A percentile compares a stretch with the other conserved stretches of the same genome.
Evolutionary conservation across 1,284 basidiomycete genomes (phyloP).

Genomic region (Sanghuangporus sanghuang): DNA sequence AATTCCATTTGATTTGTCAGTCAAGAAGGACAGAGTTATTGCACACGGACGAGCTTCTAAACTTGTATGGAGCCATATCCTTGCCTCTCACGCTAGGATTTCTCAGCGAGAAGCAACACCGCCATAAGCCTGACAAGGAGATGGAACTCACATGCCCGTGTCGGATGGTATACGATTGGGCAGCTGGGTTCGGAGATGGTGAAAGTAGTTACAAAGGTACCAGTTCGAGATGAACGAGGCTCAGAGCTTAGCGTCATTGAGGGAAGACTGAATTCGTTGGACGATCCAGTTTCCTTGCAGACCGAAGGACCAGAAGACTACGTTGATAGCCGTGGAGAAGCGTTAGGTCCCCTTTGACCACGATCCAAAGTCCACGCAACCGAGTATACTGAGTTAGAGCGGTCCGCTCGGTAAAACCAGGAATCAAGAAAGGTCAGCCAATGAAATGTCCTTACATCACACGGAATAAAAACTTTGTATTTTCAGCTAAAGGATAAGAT

Average conservation of each 20-base stretch:
- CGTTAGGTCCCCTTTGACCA: background rate
- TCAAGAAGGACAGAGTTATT: background rate
- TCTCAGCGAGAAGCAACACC: background rate
- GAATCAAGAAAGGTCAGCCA: background rate
- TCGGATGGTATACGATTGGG: background rate
- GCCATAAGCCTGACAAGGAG: background rate
- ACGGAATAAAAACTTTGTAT: background rate
- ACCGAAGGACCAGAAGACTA: no score
- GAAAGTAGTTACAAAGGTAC: background rate
- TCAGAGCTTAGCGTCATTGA: no score
- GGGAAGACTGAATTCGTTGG: no score
- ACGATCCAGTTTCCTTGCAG: no score
- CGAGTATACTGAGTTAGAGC: background rate
- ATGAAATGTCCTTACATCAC: background rate
- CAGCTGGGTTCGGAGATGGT: background rate
- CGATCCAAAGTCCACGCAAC: background rate
- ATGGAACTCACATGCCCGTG: background rate
- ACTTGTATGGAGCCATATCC: background rate
- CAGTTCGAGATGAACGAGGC: no score
- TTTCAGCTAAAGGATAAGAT: background rate
- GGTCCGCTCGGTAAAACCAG: background rate
- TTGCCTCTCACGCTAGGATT: conserved; percentile 2
- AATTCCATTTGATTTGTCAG: background rate
- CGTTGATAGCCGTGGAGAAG: no score
- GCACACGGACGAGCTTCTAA: background rate